phyloP scores from a whole-genome alignment of 2,329 filamentous ascomycete genomes.

The Aspergillus tamarii region DNA sequence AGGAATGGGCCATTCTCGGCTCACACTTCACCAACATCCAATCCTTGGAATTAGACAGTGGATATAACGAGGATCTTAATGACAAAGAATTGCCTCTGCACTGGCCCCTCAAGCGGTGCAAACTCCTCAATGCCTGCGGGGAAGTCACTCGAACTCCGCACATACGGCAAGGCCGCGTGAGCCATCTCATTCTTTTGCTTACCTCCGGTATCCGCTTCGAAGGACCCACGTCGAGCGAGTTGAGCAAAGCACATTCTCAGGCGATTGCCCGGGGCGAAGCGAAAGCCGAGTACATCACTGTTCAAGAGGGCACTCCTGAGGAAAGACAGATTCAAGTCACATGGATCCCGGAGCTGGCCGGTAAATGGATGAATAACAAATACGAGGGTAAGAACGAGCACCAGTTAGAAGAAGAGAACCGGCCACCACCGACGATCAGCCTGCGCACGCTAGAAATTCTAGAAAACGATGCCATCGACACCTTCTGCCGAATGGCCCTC shows the following conservation, averaged over 20 bases:
- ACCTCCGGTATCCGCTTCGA: constrained; percentile 29
- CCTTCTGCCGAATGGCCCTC: constrained; percentile 24
- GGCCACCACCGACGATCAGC: constrained; percentile 5
- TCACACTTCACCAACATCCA: constrained; percentile 25
- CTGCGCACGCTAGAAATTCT: constrained; percentile 29
- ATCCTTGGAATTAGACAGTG: constrained; percentile 23
- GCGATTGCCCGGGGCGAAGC: constrained; percentile 23
- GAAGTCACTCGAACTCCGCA: constrained; percentile 22
- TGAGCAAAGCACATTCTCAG: constrained; percentile 12
- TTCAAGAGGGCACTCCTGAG: constrained; percentile 10
- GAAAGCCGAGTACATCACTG: constrained; percentile 13
- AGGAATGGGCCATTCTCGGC: constrained; percentile 29
- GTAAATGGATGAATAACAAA: constrained; percentile 18
- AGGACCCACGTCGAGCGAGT: constrained; percentile 23
- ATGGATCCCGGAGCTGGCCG: constrained; percentile 18
- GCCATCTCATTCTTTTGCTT: constrained; percentile 24
- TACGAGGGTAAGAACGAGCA: constrained; percentile 1
- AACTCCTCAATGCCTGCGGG: constrained; percentile 18
- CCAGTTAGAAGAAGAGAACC: neutral
- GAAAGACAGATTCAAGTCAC: constrained; percentile 20
- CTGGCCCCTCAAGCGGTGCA: constrained; percentile 27
- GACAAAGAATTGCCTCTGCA: constrained; percentile 29
- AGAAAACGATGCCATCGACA: constrained; percentile 31
- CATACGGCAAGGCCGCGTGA: constrained; percentile 24
- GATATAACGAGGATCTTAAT: constrained; percentile 28